Evolutionary conservation across 768 basidiomycete species (phyloP), one percentile per base, ranked within the genome.

Genomic region (Boletus rex-veris): DNA sequence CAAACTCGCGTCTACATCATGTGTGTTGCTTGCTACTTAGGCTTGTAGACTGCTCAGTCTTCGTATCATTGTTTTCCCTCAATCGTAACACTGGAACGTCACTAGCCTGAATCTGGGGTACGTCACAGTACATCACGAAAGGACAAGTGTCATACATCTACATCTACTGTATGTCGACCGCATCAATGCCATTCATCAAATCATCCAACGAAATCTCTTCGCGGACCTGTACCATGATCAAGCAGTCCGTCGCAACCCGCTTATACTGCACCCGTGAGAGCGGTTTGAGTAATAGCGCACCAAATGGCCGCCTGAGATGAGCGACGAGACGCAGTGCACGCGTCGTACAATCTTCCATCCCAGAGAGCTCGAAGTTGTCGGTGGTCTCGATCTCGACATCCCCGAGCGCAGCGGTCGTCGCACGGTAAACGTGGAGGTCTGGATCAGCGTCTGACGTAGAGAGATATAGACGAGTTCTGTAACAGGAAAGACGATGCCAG

Each of bases 321-420:
- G 9, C 39, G 19, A 39, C 9, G 18, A 39, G 39, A 0, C 10
- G 39, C 39, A 40, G 19, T 19, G 39, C 39, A 5, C 39, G 18
- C 4, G 39, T 19, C 1, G 18, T 40, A 12, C 19, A 31, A 11
- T 11, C 38, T 4, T 50, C 12, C 46, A 11, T 49, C 14, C 5
- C 18, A 0, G 28, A 31, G 2, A 59, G 16, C n/a, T n/a, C n/a
- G n/a, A n/a, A n/a, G 18, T 55, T 5, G 11, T 33, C 45, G 7
- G 2, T 37, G 5, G 58, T 58, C 45, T 41, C 18, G 37, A 58
- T 54, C 19, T 42, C 46, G 7, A 60, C 9, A 1, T 46, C 53
- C 0, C 53, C 52, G 2, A 60, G 9, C 8, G 6, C 16, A 7
- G 14, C 6, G 2, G 50, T 37, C 8, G 41, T 41, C 10, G 31